Evolutionary conservation across 192 early-diverging fungal genomes (phyloP), one percentile per base, ranked within the genome.

Genomic region (Rhizophlyctis rosea): DNA sequence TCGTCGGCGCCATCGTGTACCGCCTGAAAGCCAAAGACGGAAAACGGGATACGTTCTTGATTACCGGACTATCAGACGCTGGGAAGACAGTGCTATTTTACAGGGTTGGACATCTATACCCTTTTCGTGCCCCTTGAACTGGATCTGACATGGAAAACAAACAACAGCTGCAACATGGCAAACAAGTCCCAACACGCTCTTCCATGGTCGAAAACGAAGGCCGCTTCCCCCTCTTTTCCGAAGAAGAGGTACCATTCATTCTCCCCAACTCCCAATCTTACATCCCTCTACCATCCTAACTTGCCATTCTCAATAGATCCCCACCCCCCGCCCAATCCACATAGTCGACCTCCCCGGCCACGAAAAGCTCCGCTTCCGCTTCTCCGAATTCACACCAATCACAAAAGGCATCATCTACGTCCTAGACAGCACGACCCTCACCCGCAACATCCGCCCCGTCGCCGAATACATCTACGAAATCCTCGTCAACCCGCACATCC

Each of bases 281-380:
- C 13, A 14, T 25, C 1, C 18, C 1, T 34, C 56, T 34, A 36
- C 24, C 47, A 11, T 3, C 18, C 14, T 49, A 34, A 21, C 23
- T 60, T 60, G 39, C 34, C 3, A 3, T 21, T 34, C 18, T n/a
- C 32, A 9, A 32, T 32, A n/a, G 2, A 49, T 9, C 16, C 61
- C 51, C 3, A 36, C 23, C 35, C 11, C 23, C 51, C 57, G 31
- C 49, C 1, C 59, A 13, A 36, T 63, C 21, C 60, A 69, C 51
- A 11, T 69, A 28, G 86, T 95, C 11, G 93, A 95, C 70, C 68
- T 95, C 24, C 93, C 93, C 7, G 93, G 93, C n/a, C 92, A 94
- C 67, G 87, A 90, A 61, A 89, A 87, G 55, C 78, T 90, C 21
- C 79, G 88, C 4, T 89, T 87, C 73, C 83, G 84, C 54, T 86